Evolutionary conservation across 192 early-diverging fungal genomes (phyloP).

Genomic region (Podila horticola): DNA sequence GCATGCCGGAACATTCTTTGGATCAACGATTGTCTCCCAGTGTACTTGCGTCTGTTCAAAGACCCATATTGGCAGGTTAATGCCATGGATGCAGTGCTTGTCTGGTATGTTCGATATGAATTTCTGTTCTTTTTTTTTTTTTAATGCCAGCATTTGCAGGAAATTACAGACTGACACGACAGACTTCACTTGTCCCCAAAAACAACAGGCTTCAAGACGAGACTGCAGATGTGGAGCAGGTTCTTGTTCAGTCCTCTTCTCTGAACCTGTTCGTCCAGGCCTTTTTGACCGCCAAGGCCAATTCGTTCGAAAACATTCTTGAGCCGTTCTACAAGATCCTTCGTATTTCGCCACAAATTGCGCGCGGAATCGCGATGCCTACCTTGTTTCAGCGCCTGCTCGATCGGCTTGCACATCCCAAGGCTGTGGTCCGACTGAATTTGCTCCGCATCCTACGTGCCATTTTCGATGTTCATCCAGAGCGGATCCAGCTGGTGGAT

Average conservation of each 20-base stretch:
- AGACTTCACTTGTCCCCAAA: too few species aligned
- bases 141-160: not conserved
- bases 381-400: slow-evolving; percentile 48
- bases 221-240: slow-evolving; percentile 44
- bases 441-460: slow-evolving; percentile 57
- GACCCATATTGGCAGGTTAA: slow-evolving; percentile 69
- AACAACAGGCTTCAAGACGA: slow-evolving; percentile 53
- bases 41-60: slow-evolving; percentile 61
- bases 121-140: not conserved
- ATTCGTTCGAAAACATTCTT: slow-evolving; percentile 65
- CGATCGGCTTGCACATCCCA: slow-evolving; percentile 51
- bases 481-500: slow-evolving; percentile 37
- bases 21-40: slow-evolving; percentile 53
- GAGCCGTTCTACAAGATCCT: slow-evolving; percentile 61
- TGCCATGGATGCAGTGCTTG: slow-evolving; percentile 67
- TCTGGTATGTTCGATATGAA: slow-evolving; percentile 54
- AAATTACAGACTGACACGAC: not conserved
- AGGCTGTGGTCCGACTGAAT: slow-evolving; percentile 62
- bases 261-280: slow-evolving; percentile 52
- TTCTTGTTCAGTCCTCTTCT: slow-evolving; percentile 41
- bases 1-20: slow-evolving; percentile 59
- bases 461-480: slow-evolving; percentile 56
- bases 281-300: slow-evolving; percentile 57
- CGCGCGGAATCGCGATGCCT: slow-evolving; percentile 47
- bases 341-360: slow-evolving; percentile 46